A percentile compares a stretch with the other conserved stretches of the same genome.
phyloP scores from a whole-genome alignment of 371 early-diverging fungal genomes.

The Coemansia sp. region DNA sequence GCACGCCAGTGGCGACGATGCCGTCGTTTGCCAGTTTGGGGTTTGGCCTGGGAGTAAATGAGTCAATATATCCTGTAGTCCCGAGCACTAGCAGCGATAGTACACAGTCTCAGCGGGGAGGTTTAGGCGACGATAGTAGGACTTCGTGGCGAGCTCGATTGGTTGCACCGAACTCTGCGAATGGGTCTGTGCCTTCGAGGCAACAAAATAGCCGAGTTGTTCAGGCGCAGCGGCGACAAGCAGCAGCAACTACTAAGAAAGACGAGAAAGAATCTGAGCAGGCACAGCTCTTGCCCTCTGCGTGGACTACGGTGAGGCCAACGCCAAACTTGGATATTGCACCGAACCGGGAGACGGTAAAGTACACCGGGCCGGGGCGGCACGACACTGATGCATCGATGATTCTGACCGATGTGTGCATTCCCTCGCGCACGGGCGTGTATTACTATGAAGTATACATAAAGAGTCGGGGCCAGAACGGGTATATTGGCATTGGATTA shows the following conservation, averaged over 20 bases:
- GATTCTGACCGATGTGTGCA: conserved; percentile 76
- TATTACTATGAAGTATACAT: conserved; percentile 89
- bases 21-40: conserved; percentile 34
- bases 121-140: background rate
- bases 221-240: background rate
- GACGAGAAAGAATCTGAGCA: background rate
- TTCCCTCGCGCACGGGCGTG: conserved; percentile 83
- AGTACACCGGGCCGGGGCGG: conserved; percentile 67
- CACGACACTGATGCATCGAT: conserved; percentile 80
- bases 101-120: background rate
- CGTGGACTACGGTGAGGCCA: conserved; percentile 17
- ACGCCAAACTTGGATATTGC: conserved; percentile 36
- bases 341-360: conserved; percentile 25
- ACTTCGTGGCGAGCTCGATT: background rate
- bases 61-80: background rate
- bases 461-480: conserved; percentile 85
- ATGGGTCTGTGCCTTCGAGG: background rate
- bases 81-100: background rate
- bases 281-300: conserved; percentile 17
- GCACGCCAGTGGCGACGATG: conserved; percentile 34
- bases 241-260: background rate
- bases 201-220: background rate
- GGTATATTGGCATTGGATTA: conserved; percentile 90
- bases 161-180: background rate
- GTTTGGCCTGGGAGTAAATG: conserved; percentile 26